A percentile compares a stretch with the other conserved stretches of the same genome.
Conservation (phyloP, 345 rosid species). For the Pelargonium nanum region DNA sequence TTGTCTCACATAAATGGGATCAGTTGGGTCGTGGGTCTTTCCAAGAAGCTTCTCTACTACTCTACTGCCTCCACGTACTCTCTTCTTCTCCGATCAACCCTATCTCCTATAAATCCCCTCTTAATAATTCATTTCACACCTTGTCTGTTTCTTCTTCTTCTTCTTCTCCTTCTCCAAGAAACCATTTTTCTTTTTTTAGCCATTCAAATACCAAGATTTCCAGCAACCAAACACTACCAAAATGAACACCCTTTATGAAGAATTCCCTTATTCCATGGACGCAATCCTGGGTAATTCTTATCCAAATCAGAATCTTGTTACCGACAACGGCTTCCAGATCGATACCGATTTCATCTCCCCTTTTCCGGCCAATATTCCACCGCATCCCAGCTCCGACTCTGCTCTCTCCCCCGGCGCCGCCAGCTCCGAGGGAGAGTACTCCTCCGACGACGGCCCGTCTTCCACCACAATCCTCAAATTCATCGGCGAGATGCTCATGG, state of each 20-base stretch:
- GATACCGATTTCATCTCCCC: slow-evolving; percentile 3
- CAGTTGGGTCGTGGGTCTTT: no score
- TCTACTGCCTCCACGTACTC: background rate
- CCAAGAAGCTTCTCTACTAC: background rate
- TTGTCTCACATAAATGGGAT: no score
- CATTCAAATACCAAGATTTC: background rate
- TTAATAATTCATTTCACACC: background rate
- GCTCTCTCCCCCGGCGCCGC: slow-evolving; percentile 3
- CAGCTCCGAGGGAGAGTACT: slow-evolving; percentile 18
- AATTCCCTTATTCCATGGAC: slow-evolving; percentile 11
- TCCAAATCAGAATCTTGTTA: slow-evolving; percentile 13
- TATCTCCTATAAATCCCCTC: no score
- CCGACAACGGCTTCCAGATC: slow-evolving; percentile 14
- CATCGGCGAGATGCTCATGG: slow-evolving; percentile 76
- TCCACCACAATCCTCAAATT: slow-evolving; percentile 40
- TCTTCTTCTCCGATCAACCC: background rate
- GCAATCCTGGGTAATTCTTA: slow-evolving; percentile 11
- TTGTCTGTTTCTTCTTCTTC: background rate
- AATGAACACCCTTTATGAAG: slow-evolving; percentile 22
- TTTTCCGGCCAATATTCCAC: background rate
- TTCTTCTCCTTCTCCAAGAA: background rate
- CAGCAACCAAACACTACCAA: background rate
- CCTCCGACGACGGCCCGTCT: slow-evolving; percentile 21
- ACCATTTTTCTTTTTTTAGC: background rate
- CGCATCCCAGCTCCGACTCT: background rate